Base-by-base conservation (phyloP, 106 monocot genomes). In the Dioscorea alata region DNA sequence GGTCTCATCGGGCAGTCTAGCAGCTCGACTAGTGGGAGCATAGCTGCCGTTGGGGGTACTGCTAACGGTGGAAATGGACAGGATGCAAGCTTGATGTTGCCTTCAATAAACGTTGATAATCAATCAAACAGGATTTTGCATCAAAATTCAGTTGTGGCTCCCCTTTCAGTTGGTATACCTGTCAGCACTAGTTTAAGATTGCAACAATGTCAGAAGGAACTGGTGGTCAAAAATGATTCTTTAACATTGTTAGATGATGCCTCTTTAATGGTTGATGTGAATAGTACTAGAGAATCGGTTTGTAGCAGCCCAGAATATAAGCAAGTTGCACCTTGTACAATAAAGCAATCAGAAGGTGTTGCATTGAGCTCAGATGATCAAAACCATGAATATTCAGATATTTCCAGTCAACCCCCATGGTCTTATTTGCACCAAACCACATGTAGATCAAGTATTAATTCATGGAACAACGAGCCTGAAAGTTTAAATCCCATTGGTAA, bases 261-360 rank as follows among this genome's bases (percentile, higher is more conserved):
- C 17, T 22, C 64, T 59, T 6, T 53, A 50, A 33, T 23, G 67
- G 18, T 21, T 49, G 61, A 82, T 49, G 42, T 57, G 15, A 53
- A 57, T 69, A 19, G 20, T 42, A 35, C 51, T 23, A 70, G 32
- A 67, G 61, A 66, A 53, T 48, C 35, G 64, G 60, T 34, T 69
- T 75, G 64, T 71, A 66, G 73, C 52, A 66, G 49, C 64, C 77
- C 74, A 48, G 72, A 76, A 18, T 23, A 54, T 9, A 60, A 23
- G 54, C 76, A 42, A 42, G 42, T 42, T 42, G 42, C 42, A 42
- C 42, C 42, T 3, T 42, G 42, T 42, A 6, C 42, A 42, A 42
- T 42, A 10, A 42, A 42, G 42, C 42, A 8, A 42, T 42, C 42
- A 42, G 42, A 42, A 8, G 10, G 42, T 42, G 42, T 42, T 42